phyloP scores from a whole-genome alignment of 2,329 filamentous ascomycete genomes.

The Chaetomiaceae sp. region DNA sequence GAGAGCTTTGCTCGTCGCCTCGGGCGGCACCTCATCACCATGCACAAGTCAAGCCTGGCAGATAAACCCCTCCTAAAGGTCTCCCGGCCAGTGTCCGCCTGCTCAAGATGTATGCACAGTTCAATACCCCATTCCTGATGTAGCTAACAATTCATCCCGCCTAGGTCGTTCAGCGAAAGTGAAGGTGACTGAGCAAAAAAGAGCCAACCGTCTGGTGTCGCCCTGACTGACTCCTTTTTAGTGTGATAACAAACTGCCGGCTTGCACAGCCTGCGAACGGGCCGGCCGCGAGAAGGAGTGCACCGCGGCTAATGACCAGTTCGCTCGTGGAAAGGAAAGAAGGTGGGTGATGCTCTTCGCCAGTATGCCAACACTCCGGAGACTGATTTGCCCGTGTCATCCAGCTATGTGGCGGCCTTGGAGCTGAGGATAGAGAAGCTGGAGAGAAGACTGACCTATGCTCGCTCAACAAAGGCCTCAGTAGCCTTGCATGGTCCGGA shows the following conservation, averaged over 20 bases:
- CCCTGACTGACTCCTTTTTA: constrained; percentile 31
- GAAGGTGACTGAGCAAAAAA: constrained; percentile 51
- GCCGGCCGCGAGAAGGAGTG: constrained; percentile 82
- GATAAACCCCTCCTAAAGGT: constrained; percentile 63
- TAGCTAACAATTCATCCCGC: constrained; percentile 16
- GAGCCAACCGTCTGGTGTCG: neutral
- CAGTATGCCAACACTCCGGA: neutral
- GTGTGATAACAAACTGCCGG: constrained; percentile 94
- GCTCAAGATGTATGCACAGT: constrained; percentile 60
- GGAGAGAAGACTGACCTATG: constrained; percentile 70
- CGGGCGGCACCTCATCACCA: constrained; percentile 34
- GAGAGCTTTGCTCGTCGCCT: constrained; percentile 4
- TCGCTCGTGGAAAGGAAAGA: constrained; percentile 89
- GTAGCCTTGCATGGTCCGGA: constrained; percentile 62
- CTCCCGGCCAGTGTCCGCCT: constrained; percentile 74
- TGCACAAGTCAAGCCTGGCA: constrained; percentile 46
- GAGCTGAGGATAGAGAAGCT: constrained; percentile 86
- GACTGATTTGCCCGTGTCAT: neutral
- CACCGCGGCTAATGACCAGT: constrained; percentile 92
- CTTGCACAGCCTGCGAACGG: constrained; percentile 92
- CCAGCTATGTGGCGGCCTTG: constrained; percentile 86
- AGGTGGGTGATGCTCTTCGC: constrained; percentile 48
- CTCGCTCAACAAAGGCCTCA: constrained; percentile 66
- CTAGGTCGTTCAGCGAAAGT: constrained; percentile 82
- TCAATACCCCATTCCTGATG: neutral